Evolutionary conservation across 2,329 filamentous ascomycete genomes (phyloP).

Genomic region (Trichoderma koningii): DNA sequence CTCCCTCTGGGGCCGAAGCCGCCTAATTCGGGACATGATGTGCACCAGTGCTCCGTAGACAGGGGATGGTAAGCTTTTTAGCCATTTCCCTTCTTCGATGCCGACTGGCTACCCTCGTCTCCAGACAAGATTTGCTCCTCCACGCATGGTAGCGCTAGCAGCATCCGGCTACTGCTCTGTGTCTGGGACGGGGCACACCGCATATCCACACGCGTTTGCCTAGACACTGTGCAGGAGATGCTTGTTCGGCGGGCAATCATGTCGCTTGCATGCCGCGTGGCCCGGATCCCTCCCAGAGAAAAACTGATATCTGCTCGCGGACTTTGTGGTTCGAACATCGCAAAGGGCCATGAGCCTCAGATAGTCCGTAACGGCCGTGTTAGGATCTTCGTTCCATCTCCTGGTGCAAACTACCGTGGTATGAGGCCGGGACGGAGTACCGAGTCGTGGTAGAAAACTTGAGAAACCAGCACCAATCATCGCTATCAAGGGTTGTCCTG

Average conservation of each 20-base stretch:
- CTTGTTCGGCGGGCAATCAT: conserved; percentile 17
- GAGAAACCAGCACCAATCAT: background rate
- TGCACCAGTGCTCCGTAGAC: conserved; percentile 27
- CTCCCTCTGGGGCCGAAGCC: conserved; percentile 29
- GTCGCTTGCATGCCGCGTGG: conserved; percentile 25
- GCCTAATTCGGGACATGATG: conserved; percentile 32
- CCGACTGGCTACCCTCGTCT: conserved; percentile 26
- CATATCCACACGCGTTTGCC: conserved; percentile 16
- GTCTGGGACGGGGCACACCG: conserved; percentile 15
- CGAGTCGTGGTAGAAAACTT: background rate
- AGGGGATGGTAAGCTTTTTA: conserved; percentile 28
- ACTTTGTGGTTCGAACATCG: too few species aligned
- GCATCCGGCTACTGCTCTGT: conserved; percentile 6
- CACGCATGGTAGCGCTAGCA: conserved; percentile 3
- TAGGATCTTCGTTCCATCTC: background rate
- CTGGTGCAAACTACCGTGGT: background rate
- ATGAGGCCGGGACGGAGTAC: background rate
- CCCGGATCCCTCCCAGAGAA: conserved; percentile 9
- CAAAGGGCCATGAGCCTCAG: background rate
- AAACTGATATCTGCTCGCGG: background rate
- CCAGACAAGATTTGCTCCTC: conserved; percentile 10
- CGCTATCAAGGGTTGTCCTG: background rate
- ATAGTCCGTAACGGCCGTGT: background rate
- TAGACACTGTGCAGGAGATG: background rate
- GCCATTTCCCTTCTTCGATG: conserved; percentile 25